These are phyloP conservation scores for Vitis hybrid DNA, from an alignment of 177 flowering plant genomes.

Conservation along the genomic window DNA sequence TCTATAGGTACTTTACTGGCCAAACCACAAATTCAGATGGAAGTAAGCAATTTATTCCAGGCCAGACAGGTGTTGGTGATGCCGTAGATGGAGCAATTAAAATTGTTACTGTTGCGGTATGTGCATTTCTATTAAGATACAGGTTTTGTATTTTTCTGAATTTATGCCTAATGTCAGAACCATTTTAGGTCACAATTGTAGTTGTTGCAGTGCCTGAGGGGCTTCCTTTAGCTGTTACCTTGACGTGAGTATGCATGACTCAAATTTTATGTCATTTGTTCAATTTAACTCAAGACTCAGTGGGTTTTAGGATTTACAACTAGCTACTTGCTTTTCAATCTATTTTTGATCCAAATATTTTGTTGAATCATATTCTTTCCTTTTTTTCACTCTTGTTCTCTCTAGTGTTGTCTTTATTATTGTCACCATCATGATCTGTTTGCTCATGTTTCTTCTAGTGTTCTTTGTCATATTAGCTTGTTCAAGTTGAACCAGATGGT, in stretches of 20 bases:
- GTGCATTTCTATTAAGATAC: conserved; percentile 15
- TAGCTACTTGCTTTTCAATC: too few species aligned
- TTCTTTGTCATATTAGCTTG: too few species aligned
- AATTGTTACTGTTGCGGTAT: conserved; percentile 89
- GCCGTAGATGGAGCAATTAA: conserved; percentile 72
- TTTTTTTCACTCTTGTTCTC: too few species aligned
- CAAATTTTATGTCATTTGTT: neutral
- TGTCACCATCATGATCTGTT: too few species aligned
- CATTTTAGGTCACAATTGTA: conserved; percentile 87
- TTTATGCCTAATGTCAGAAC: conserved; percentile 5
- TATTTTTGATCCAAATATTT: too few species aligned
- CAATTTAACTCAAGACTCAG: neutral
- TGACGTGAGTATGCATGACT: conserved; percentile 61
- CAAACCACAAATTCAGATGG: conserved; percentile 52
- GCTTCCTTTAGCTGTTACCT: conserved; percentile 94
- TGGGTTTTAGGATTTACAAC: neutral
- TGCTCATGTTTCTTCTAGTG: too few species aligned
- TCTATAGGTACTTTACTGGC: conserved; percentile 79
- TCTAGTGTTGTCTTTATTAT: too few species aligned
- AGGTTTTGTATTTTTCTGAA: neutral
- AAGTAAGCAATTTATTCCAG: conserved; percentile 45
- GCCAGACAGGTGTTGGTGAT: conserved; percentile 51
- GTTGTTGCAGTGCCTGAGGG: conserved; percentile 99
- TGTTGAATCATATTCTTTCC: too few species aligned
- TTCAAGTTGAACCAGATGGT: too few species aligned